A percentile compares a stretch with the other conserved stretches of the same genome.
phyloP scores from a whole-genome alignment of 2,329 filamentous ascomycete species.

The Aspergillus novoparasiticus region DNA sequence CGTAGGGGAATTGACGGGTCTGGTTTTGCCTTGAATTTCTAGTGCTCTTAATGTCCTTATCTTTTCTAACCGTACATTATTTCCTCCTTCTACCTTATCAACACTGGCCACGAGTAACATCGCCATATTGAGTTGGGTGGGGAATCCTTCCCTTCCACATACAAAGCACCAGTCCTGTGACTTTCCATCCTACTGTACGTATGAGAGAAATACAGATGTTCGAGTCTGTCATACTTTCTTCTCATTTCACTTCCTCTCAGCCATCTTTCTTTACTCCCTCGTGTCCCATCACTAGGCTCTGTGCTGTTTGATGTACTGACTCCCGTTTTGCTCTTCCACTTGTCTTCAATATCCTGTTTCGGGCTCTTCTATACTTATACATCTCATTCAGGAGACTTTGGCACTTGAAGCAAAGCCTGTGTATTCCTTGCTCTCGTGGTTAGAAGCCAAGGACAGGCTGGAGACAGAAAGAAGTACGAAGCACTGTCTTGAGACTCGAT shows the following conservation, averaged over 20 bases:
- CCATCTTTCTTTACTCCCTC: background rate
- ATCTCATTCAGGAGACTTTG: background rate
- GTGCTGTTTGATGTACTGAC: constrained; percentile 4
- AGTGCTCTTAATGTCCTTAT: constrained; percentile 24
- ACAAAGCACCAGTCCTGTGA: constrained; percentile 1
- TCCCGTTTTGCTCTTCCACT: background rate
- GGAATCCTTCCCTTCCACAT: constrained; percentile 5
- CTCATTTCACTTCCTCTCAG: background rate
- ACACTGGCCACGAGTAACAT: constrained; percentile 18
- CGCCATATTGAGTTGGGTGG: constrained; percentile 3
- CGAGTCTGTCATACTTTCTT: background rate
- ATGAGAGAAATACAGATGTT: constrained; percentile 8
- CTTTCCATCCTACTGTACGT: background rate
- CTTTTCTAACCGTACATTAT: constrained; percentile 16
- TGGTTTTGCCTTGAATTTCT: constrained; percentile 20
- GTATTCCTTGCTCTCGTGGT: constrained; percentile 1
- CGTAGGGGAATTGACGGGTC: constrained; percentile 22
- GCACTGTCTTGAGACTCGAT: constrained; percentile 9
- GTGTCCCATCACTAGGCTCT: background rate
- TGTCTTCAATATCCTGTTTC: background rate
- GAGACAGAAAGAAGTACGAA: constrained; percentile 1
- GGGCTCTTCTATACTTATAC: constrained; percentile 2
- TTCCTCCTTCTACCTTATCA: constrained; percentile 13
- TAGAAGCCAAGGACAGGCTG: background rate
- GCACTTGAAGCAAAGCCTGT: background rate